Base-by-base conservation (phyloP, 139 green algal species). In the Gonium pectorale region DNA sequence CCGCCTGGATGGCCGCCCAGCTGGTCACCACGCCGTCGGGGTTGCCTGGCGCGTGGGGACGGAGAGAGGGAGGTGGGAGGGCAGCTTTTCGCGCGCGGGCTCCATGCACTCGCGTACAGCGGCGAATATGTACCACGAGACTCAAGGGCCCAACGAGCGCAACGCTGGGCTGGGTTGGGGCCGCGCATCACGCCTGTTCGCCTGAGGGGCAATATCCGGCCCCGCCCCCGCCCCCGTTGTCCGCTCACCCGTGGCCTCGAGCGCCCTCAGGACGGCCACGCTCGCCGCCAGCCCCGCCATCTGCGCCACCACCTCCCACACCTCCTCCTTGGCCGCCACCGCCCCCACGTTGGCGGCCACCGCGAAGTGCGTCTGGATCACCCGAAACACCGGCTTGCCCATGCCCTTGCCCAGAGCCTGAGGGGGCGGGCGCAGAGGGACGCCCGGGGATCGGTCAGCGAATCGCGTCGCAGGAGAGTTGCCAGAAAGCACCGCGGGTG, bases 281-380 rank as follows among this genome's bases (percentile, higher is more conserved):
- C 91, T 96, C 38, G 79, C 41, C 13, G 84, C 88, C 29, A 96
- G 91, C 2, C 96, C 96, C 31, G 85, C 52, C 72, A 98, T 83
- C 91, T 97, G 56, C 37, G 67, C 35, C 44, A 37, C 41, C 56
- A 62, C 62, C 64, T 67, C 40, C 75, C 75, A 82, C 46, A 94
- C 89, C 91, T 98, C 95, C 87, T 98, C 96, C 89, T 97, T 97
- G 63, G 96, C 96, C 0, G 95, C 89, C 22, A 98, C 93, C 54
- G 96, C 95, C 21, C 96, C 96, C 19, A 98, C 92, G 75, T 98
- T 98, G 85, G 93, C 92, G 21, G 60, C 70, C 2, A 38, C 49
- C 19, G 94, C 91, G 81, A 97, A 97, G 83, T 98, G 92, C 22
- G 92, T 93, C 87, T 98, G 95, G n/a, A 98, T 90, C 43, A 97